Evolutionary conservation across 78 protist species (phyloP).

Genomic region (Dictyostelium capitatum): DNA sequence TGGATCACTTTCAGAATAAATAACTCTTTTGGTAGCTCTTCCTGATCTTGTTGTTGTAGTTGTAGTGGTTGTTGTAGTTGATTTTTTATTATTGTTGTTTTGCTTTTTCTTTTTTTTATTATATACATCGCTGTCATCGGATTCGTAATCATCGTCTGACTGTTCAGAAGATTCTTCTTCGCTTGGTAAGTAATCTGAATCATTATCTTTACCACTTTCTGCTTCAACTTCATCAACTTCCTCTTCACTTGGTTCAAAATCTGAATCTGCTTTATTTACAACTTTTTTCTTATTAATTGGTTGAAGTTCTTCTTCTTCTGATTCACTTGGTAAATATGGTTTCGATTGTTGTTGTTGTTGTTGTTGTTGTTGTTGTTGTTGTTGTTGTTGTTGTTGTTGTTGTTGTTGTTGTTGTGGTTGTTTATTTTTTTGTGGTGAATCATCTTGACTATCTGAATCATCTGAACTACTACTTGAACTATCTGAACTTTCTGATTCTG

Average conservation of each 20-base stretch:
- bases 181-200: slow-evolving; percentile 8
- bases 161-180: not conserved
- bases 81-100: not conserved
- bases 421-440: not conserved
- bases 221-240: slow-evolving; percentile 13
- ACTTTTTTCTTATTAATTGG: not conserved
- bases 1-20: slow-evolving; percentile 9
- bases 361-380: not conserved
- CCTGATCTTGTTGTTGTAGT: slow-evolving; percentile 28
- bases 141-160: slow-evolving; percentile 38
- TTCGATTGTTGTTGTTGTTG: not conserved
- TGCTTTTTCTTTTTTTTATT: not conserved
- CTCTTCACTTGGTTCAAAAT: slow-evolving; percentile 16
- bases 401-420: not conserved
- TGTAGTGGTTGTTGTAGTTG: not conserved
- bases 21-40: not conserved
- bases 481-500: not conserved
- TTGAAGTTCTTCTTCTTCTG: slow-evolving; percentile 9
- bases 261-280: not conserved
- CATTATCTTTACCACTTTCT: slow-evolving; percentile 17
- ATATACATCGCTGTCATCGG: not conserved
- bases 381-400: not conserved
- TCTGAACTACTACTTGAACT: not conserved
- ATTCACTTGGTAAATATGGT: not conserved
- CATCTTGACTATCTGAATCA: not conserved